Base-by-base conservation (phyloP, 257 asterid species). In the Jacaranda copaia region DNA sequence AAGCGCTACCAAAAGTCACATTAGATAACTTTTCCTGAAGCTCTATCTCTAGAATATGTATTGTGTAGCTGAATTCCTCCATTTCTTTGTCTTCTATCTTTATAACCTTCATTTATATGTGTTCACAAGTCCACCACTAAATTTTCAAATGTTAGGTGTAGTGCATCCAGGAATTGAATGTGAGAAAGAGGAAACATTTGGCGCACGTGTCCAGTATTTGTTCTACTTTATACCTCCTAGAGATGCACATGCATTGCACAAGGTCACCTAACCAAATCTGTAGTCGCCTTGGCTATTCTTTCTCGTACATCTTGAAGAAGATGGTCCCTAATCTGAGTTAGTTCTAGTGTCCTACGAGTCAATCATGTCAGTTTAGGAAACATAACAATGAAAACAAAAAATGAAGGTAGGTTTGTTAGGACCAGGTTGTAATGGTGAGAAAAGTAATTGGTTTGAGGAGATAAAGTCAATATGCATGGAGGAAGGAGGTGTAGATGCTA, bases 291-390 rank as follows among this genome's bases (percentile, higher is more conserved):
- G 39, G n/a, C 42, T 15, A 25, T 59, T 2, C 65, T 16, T 32
- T 59, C 40, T 1, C 25, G 42, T 6, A 35, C 3, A 19, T 58
- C 14, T 59, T 53, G 15, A 20, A 3, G 20, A 25, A 7, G 65
- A 59, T 59, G 65, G 65, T 59, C 65, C 40, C 6, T 3, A 20
- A n/a, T 59, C 40, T 59, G 65, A 59, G 42, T 59, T 13, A 57
- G 14, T 57, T 19, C n/a, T 53, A 59, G 9, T 20, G 42, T 59
- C 65, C 40, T 59, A 2, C 7, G 35, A 20, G 36, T 18, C 15
- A 57, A 18, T 57, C 63, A 57, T 57, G 63, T 19, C 63, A 57
- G 62, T 57, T 57, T 19, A 38, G 36, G 11, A 57, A 57, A 57
- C 11, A 57, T 6, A 57, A 57, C 6, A 57, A 18, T 19, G 36